These are phyloP conservation scores for Metschnikowia amazonensis DNA, from an alignment of 805 yeast genomes.

Conservation along the genomic window DNA sequence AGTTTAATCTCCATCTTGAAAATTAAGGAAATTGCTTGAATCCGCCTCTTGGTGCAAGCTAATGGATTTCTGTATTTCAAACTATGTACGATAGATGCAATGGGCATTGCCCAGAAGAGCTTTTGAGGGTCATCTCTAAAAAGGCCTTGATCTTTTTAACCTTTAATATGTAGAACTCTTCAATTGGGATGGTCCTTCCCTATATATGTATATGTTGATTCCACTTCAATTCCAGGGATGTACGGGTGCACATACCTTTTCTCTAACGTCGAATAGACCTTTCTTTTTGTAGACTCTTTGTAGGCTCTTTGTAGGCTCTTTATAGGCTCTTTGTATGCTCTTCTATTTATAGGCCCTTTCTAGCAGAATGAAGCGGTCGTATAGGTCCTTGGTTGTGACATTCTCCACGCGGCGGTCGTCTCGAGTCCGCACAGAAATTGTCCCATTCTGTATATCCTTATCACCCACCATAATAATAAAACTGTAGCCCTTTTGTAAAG, in stretches of 20 bases:
- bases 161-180: too few relatives aligned
- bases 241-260: too few relatives aligned
- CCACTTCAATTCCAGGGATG: too few relatives aligned
- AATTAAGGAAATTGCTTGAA: too few relatives aligned
- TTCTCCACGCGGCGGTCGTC: constrained; percentile 43
- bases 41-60: not conserved
- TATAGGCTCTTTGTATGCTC: too few relatives aligned
- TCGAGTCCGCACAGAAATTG: constrained; percentile 61
- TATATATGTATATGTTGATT: not conserved
- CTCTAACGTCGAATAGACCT: too few relatives aligned
- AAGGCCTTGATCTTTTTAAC: not conserved
- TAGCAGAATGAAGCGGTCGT: constrained; percentile 48
- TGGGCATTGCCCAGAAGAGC: not conserved
- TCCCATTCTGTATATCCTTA: constrained; percentile 59
- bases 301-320: too few relatives aligned
- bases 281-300: too few relatives aligned
- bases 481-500: constrained; percentile 67
- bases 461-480: constrained; percentile 87
- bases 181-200: too few relatives aligned
- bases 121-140: not conserved
- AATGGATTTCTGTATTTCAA: not conserved
- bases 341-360: constrained; percentile 47
- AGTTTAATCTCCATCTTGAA: not conserved
- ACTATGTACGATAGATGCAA: constrained; percentile 3
- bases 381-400: constrained; percentile 49